Conservation (phyloP, 1,284 basidiomycete genomes). For the Cerrena zonata region DNA sequence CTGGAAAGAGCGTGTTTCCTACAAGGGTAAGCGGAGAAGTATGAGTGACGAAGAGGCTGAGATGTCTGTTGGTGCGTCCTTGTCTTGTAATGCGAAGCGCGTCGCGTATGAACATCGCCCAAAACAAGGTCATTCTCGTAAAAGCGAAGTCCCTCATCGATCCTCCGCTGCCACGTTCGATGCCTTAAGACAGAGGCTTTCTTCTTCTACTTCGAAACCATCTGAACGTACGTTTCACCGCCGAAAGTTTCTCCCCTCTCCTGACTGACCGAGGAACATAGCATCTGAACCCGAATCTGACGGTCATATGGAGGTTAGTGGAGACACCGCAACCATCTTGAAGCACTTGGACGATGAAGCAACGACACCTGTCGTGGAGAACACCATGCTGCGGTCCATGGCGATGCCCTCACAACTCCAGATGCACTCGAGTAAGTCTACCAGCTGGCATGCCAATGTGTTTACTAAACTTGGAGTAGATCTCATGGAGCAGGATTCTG, state of each 20-base stretch:
- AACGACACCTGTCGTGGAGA: conserved; percentile 41
- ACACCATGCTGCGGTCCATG: conserved; percentile 53
- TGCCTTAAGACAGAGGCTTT: conserved; percentile 25
- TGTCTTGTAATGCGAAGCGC: neutral
- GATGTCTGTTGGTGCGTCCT: conserved; percentile 43
- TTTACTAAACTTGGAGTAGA: conserved; percentile 35
- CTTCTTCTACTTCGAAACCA: conserved; percentile 15
- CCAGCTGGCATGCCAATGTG: neutral
- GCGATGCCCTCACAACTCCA: conserved; percentile 51
- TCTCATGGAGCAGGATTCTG: conserved; percentile 64
- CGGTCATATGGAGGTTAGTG: conserved; percentile 30
- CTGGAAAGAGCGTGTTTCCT: conserved; percentile 37
- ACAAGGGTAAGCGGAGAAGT: conserved; percentile 50
- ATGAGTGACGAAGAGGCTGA: conserved; percentile 66
- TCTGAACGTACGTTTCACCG: conserved; percentile 16
- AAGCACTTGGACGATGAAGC: conserved; percentile 34
- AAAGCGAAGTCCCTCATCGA: conserved; percentile 18
- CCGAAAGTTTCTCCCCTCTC: conserved; percentile 3
- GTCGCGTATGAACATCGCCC: neutral
- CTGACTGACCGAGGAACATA: neutral
- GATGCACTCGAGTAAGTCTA: conserved; percentile 52
- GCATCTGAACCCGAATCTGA: conserved; percentile 19
- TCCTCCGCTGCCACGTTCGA: conserved; percentile 24
- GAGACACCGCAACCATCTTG: conserved; percentile 35
- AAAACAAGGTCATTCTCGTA: conserved; percentile 10